Base-by-base conservation (phyloP, 2,329 filamentous ascomycete species). In the Aspergillus costaricaensis region DNA sequence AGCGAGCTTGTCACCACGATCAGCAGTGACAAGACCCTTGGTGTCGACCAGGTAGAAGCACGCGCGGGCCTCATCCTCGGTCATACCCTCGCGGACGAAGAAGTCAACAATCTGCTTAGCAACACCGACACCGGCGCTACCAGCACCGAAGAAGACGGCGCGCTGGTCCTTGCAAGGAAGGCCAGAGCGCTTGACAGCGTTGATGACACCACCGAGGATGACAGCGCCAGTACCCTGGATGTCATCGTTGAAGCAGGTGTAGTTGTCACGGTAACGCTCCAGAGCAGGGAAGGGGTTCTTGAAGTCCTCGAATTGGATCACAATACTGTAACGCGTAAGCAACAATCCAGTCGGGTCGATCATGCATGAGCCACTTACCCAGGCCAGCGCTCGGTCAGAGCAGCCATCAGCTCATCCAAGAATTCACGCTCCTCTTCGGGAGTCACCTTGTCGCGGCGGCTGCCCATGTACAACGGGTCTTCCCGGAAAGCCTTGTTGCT, bases 1-100 rank as follows among this genome's bases (percentile, higher is more conserved):
- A 39, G 94, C 92, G 43, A 99, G 88, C 76, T 89, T 91, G 82
- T 98, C 95, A 58, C 94, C 94, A 62, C 95, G 91, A 81, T 99
- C 94, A 63, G 85, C 84, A 65, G 95, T 96, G 55, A 99, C 94
- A 21, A 99, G 88, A 70, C 95, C 95, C 82, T 95, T 94, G 73
- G 92, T 96, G 81, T 98, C 95, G 62, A 98, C 93, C 51, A 99
- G 91, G 87, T 90, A 98, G 86, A 99, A 98, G 83, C 95, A 95
- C 73, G 89, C 87, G 70, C 88, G 88, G 59, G 95, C 95, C 65
- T 91, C 89, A 70, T 92, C 87, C 78, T 98, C 94, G 9, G 89
- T 90, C 72, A 98, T 83, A 43, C 95, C 95, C 69, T 93, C 91
- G 68, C 91, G 91, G 72, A 93, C 92, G 82, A 98, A 98, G 84